These are phyloP conservation scores for Isoetes engelmannii DNA, from an alignment of 83 land plant genomes.

Conservation along the genomic window DNA sequence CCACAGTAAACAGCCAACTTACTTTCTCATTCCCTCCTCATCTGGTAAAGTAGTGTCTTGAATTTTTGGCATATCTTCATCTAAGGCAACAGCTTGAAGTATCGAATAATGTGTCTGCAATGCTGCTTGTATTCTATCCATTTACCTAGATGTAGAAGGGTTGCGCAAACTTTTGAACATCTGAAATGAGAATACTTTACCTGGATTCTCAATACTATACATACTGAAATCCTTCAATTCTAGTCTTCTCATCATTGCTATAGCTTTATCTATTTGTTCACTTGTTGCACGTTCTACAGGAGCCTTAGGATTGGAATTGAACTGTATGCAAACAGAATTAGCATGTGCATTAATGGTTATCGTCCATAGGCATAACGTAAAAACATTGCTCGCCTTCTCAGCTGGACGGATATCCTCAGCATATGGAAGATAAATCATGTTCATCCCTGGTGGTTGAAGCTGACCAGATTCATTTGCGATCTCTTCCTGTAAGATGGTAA, in stretches of 20 bases:
- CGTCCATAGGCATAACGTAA: background rate
- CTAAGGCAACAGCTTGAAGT: conserved; percentile 75
- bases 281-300: conserved; percentile 46
- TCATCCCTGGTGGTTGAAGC: conserved; percentile 91
- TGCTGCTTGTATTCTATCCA: too few relatives aligned
- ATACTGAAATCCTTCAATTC: conserved; percentile 75
- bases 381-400: conserved; percentile 60
- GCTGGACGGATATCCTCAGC: conserved; percentile 79
- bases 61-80: conserved; percentile 59
- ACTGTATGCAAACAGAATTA: too few relatives aligned
- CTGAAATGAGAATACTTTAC: conserved; percentile 35
- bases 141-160: too few relatives aligned
- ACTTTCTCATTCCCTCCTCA: conserved; percentile 77
- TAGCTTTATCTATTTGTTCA: conserved; percentile 65
- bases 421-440: conserved; percentile 93
- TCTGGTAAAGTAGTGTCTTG: conserved; percentile 85
- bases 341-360: too few relatives aligned
- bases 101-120: conserved; percentile 90
- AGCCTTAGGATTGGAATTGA: conserved; percentile 32
- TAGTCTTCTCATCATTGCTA: conserved; percentile 53
- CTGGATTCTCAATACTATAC: conserved; percentile 78
- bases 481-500: conserved; percentile 88
- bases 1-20: conserved; percentile 3
- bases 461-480: conserved; percentile 46
- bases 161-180: too few relatives aligned